A percentile compares a stretch with the other conserved stretches of the same genome.
These are phyloP conservation scores for Talaromyces atroroseus DNA, from an alignment of 2,329 filamentous ascomycete genomes.

Conservation along the genomic window DNA sequence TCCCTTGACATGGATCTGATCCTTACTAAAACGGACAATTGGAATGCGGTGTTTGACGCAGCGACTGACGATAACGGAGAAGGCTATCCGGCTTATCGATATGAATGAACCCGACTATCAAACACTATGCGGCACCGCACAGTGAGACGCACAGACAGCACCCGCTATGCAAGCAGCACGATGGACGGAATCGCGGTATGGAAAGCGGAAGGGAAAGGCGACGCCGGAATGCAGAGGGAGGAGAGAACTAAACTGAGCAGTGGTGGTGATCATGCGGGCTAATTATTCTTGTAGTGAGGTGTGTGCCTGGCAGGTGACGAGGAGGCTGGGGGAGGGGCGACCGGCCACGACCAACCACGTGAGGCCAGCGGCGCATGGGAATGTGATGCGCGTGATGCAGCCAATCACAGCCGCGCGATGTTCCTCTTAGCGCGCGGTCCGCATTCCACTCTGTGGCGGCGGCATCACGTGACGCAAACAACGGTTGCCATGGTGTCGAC, in stretches of 20 bases:
- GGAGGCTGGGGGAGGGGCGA: constrained; percentile 11
- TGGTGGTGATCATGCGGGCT: not conserved
- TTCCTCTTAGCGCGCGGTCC: constrained; percentile 6
- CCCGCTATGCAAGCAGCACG: not conserved
- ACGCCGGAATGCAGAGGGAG: constrained; percentile 16
- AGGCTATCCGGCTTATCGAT: constrained; percentile 10
- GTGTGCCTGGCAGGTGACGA: constrained; percentile 14
- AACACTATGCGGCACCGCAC: not conserved
- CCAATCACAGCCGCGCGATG: constrained; percentile 2
- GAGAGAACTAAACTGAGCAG: not conserved
- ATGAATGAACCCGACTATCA: not conserved
- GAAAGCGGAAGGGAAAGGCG: constrained; percentile 10
- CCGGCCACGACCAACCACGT: constrained; percentile 20
- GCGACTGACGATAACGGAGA: constrained; percentile 6
- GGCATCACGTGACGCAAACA: constrained; percentile 14
- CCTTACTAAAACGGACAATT: not conserved
- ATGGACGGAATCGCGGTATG: constrained; percentile 9
- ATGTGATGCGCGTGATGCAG: not conserved
- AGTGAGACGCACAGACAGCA: not conserved
- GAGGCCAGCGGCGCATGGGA: constrained; percentile 22
- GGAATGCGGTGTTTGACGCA: not conserved
- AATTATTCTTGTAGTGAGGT: not conserved
- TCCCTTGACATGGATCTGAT: not conserved
- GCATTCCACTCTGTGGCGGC: not conserved
- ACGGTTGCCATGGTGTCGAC: constrained; percentile 8